A percentile compares a stretch with the other conserved stretches of the same genome.
Evolutionary conservation across 2,329 filamentous ascomycete species (phyloP).

Genomic region (Clonostachys rosea): DNA sequence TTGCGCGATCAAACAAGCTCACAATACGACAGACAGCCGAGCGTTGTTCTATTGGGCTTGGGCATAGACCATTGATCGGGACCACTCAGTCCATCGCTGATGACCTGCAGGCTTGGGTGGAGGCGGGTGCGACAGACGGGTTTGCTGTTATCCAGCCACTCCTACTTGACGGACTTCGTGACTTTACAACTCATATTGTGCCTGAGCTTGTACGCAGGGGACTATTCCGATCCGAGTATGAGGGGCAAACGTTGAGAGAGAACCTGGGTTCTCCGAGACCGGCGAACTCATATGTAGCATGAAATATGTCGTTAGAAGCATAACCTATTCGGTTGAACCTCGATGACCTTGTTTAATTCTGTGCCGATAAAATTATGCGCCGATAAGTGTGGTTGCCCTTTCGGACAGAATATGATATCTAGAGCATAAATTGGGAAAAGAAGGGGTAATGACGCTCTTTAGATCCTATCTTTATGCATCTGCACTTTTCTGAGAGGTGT

Average conservation of each 20-base stretch:
- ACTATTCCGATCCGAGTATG: background rate
- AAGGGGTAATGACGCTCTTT: no score
- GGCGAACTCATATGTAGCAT: background rate
- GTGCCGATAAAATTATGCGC: no score
- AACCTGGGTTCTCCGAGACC: background rate
- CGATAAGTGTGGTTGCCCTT: no score
- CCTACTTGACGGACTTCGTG: constrained; percentile 43
- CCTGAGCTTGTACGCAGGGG: constrained; percentile 30
- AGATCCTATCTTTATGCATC: no score
- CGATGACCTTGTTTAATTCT: no score
- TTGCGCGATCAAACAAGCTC: constrained; percentile 33
- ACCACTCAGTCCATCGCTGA: constrained; percentile 42
- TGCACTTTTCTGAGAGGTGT: no score
- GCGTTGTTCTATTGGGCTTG: constrained; percentile 40
- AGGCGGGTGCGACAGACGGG: constrained; percentile 41
- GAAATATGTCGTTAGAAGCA: no score
- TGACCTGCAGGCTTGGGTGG: constrained; percentile 41
- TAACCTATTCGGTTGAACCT: no score
- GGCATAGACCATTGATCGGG: constrained; percentile 35
- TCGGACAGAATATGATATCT: no score
- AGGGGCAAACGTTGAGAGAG: background rate
- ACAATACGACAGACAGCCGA: constrained; percentile 47
- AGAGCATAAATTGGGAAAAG: no score
- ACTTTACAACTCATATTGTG: constrained; percentile 37
- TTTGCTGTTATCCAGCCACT: constrained; percentile 47